phyloP scores from a whole-genome alignment of 768 basidiomycete species.

The Tulasnella sp. region DNA sequence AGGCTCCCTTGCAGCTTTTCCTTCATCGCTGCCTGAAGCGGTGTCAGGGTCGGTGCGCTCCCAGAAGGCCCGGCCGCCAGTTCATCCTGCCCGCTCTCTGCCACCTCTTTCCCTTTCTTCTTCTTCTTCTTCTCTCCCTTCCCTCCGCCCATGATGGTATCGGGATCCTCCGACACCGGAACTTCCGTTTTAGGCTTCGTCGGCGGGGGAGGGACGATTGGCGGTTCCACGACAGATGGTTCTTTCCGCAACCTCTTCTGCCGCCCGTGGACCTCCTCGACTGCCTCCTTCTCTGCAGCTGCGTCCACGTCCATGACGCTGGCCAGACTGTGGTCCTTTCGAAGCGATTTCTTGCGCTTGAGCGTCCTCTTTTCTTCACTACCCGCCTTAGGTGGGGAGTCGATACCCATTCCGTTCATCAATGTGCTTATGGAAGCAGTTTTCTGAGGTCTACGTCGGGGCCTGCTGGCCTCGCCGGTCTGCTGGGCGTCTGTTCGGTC shows the following conservation, averaged over 20 bases:
- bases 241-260: slow-evolving; percentile 8
- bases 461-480: neutral
- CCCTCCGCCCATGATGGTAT: neutral
- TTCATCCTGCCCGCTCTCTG: neutral
- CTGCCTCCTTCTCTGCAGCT: neutral
- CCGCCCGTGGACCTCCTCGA: slow-evolving; percentile 4
- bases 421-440: neutral
- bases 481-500: neutral
- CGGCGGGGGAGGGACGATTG: neutral
- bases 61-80: neutral
- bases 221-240: neutral
- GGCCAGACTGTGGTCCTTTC: neutral
- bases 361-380: neutral
- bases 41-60: slow-evolving; percentile 46
- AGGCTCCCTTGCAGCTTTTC: slow-evolving; percentile 79
- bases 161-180: neutral
- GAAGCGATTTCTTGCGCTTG: neutral
- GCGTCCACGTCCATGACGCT: neutral
- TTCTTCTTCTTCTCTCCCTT: neutral
- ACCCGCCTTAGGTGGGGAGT: neutral
- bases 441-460: neutral
- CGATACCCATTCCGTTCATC: slow-evolving; percentile 17
- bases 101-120: neutral
- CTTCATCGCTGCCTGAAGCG: slow-evolving; percentile 73
- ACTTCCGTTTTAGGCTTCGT: neutral